Conservation (phyloP, 2,329 filamentous ascomycete species). For the Botrytis cinerea region DNA sequence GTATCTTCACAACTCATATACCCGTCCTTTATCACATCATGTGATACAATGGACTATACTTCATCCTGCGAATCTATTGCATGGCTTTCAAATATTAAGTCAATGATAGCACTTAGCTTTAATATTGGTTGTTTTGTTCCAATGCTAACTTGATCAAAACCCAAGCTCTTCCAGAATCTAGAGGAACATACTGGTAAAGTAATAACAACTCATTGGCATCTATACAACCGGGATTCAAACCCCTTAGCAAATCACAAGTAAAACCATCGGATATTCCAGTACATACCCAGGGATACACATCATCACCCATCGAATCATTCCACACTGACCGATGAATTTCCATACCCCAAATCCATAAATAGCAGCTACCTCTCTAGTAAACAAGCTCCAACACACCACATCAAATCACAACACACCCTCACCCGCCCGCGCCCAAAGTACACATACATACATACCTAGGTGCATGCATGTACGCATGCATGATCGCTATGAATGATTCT, state of each 20-base stretch:
- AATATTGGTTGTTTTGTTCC: background rate
- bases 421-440: background rate
- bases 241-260: background rate
- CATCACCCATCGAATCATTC: background rate
- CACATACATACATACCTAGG: background rate
- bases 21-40: background rate
- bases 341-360: background rate
- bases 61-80: background rate
- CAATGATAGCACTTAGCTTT: background rate
- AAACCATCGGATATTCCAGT: background rate
- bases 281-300: background rate
- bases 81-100: background rate
- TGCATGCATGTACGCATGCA: background rate
- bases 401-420: background rate
- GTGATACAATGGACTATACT: background rate
- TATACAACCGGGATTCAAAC: background rate
- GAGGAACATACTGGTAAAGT: background rate
- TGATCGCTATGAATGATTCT: background rate
- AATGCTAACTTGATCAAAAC: background rate
- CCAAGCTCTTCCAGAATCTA: background rate
- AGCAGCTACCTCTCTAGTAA: background rate
- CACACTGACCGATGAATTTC: background rate
- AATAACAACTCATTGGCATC: background rate
- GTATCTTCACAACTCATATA: background rate
- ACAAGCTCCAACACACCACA: background rate